These are phyloP conservation scores for Acacia concinna DNA, from an alignment of 331 rosid genomes.

Conservation along the genomic window DNA sequence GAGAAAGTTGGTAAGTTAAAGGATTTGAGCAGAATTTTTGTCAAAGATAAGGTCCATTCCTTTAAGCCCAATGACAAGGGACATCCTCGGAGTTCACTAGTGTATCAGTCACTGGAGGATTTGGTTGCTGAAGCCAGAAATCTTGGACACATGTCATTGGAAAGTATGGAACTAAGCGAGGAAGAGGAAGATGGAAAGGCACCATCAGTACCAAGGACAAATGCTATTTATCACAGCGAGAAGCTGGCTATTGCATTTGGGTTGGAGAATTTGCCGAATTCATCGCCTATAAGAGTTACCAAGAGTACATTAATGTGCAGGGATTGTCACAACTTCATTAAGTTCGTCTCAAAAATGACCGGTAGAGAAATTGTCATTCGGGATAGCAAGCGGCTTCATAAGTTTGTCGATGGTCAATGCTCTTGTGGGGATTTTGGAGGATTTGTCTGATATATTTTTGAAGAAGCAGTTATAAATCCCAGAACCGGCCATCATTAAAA, in stretches of 20 bases:
- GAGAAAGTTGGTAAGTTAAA: constrained; percentile 56
- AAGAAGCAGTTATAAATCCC: constrained; percentile 1
- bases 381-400: constrained; percentile 80
- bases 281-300: constrained; percentile 57
- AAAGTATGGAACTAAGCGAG: constrained; percentile 48
- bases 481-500: constrained; percentile 19
- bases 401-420: constrained; percentile 71
- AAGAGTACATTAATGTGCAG: constrained; percentile 76
- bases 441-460: constrained; percentile 40
- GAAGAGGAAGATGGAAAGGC: constrained; percentile 47
- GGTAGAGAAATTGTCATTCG: constrained; percentile 71
- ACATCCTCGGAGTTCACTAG: constrained; percentile 36
- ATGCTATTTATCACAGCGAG: constrained; percentile 66
- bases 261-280: constrained; percentile 55
- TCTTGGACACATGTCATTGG: constrained; percentile 58
- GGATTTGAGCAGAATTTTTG: constrained; percentile 94
- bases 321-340: constrained; percentile 76
- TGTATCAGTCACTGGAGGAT: constrained; percentile 50
- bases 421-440: constrained; percentile 68
- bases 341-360: constrained; percentile 51
- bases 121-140: constrained; percentile 57
- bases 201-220: constrained; percentile 25
- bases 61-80: constrained; percentile 69
- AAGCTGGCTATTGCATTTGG: constrained; percentile 76
- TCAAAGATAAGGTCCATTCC: constrained; percentile 65